phyloP scores from a whole-genome alignment of 306 rosid genomes.

The Echinosophora koreensis region DNA sequence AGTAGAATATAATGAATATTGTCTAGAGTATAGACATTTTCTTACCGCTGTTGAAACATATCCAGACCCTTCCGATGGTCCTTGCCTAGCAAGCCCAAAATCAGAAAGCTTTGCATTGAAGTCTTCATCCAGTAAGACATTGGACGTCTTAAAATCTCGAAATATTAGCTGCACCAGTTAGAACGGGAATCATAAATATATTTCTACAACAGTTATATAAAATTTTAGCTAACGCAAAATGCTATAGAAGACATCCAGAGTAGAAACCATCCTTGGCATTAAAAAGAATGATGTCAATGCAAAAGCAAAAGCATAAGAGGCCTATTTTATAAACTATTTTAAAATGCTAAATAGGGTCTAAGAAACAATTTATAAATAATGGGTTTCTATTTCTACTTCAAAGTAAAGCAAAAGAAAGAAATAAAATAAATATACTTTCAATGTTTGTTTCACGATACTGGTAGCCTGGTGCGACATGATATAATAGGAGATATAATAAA shows the following conservation, averaged over 20 bases:
- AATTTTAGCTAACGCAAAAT: conserved; percentile 27
- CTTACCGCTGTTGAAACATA: conserved; percentile 94
- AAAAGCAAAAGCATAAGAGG: conserved; percentile 29
- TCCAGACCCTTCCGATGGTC: conserved; percentile 85
- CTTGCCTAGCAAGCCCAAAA: conserved; percentile 99
- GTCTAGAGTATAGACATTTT: conserved; percentile 23
- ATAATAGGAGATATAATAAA: too few relatives aligned
- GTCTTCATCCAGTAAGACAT: conserved; percentile 86
- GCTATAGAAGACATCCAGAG: conserved; percentile 35
- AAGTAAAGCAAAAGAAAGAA: neutral
- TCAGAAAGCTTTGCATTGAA: conserved; percentile 97
- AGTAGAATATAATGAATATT: conserved; percentile 21
- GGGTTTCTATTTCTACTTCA: conserved; percentile 12
- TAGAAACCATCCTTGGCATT: conserved; percentile 15
- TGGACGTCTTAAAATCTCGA: conserved; percentile 94
- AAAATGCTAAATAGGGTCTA: conserved; percentile 22
- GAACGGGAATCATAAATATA: conserved; percentile 45
- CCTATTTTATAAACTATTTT: conserved; percentile 11
- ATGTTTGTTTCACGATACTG: conserved; percentile 5
- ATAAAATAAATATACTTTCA: neutral
- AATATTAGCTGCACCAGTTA: conserved; percentile 84
- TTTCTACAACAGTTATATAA: neutral
- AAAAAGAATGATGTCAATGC: conserved; percentile 25
- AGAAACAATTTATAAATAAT: conserved; percentile 5
- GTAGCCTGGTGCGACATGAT: too few relatives aligned